Evolutionary conservation across 2,329 filamentous ascomycete genomes (phyloP).

Genomic region (Tolypocladium endophyticum): DNA sequence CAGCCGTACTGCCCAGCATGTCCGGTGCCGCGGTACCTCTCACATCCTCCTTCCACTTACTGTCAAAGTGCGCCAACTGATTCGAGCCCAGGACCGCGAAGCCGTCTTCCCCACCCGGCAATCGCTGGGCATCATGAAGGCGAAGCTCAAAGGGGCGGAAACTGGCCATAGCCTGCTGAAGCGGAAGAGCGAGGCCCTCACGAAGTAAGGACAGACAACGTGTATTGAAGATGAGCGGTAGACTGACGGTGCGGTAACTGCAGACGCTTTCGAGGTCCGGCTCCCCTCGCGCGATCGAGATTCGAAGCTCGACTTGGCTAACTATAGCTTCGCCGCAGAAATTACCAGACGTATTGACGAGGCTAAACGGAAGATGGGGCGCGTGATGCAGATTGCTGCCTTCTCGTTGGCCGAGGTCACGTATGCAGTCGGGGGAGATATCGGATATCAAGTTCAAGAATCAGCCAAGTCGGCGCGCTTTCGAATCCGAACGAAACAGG

Average conservation of each 20-base stretch:
- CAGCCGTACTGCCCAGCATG: slow-evolving; percentile 11
- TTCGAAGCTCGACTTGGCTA: slow-evolving; percentile 2
- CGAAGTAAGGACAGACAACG: slow-evolving; percentile 58
- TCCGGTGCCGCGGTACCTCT: slow-evolving; percentile 19
- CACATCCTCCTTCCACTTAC: neutral
- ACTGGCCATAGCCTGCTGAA: slow-evolving; percentile 91
- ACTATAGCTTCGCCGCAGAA: slow-evolving; percentile 39
- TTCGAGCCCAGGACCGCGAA: slow-evolving; percentile 63
- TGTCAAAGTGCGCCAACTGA: neutral
- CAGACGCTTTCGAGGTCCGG: slow-evolving; percentile 76
- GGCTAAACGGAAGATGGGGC: slow-evolving; percentile 97
- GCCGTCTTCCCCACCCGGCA: slow-evolving; percentile 96
- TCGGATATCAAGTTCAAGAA: slow-evolving; percentile 95
- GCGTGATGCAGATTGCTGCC: slow-evolving; percentile 97
- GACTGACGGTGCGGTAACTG: slow-evolving; percentile 1
- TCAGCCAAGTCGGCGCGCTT: slow-evolving; percentile 89
- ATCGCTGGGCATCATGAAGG: slow-evolving; percentile 93
- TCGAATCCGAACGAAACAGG: slow-evolving; percentile 86
- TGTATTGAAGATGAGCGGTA: slow-evolving; percentile 2
- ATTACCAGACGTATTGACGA: slow-evolving; percentile 97
- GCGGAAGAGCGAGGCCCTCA: slow-evolving; percentile 94
- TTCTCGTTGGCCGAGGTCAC: slow-evolving; percentile 97
- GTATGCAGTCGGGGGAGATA: slow-evolving; percentile 91
- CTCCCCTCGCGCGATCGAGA: neutral
- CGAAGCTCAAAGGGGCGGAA: slow-evolving; percentile 89